These are phyloP conservation scores for Erodium moschatum DNA, from an alignment of 441 rosid genomes.

Conservation along the genomic window DNA sequence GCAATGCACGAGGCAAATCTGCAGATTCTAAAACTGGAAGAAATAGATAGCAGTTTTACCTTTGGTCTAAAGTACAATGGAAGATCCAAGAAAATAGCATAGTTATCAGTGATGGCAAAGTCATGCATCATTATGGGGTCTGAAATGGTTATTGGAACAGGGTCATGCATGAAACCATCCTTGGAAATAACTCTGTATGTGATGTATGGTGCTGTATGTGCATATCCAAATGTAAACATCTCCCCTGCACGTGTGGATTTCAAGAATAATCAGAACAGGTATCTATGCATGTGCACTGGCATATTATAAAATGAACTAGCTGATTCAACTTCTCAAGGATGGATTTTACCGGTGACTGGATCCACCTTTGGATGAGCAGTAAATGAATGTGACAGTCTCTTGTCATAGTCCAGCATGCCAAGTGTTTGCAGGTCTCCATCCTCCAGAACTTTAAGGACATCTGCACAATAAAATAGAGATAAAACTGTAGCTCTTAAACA, in stretches of 20 bases:
- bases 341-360: constrained; percentile 64
- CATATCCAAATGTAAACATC: constrained; percentile 94
- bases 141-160: constrained; percentile 72
- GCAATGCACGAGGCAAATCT: no score
- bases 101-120: constrained; percentile 87
- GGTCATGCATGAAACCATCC: constrained; percentile 85
- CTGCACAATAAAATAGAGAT: constrained; percentile 30
- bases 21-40: no score
- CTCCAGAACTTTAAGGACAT: constrained; percentile 76
- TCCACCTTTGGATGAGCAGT: constrained; percentile 94
- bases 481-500: constrained; percentile 9
- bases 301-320: constrained; percentile 2
- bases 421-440: constrained; percentile 95
- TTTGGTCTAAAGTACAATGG: constrained; percentile 82
- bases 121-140: constrained; percentile 93
- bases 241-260: constrained; percentile 53
- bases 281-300: background rate
- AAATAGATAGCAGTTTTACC: constrained; percentile 32
- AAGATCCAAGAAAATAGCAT: constrained; percentile 90
- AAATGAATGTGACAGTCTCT: constrained; percentile 77
- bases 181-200: constrained; percentile 87
- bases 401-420: constrained; percentile 86
- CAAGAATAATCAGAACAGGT: constrained; percentile 12
- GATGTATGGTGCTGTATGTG: constrained; percentile 65
- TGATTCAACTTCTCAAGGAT: constrained; percentile 4